Base-by-base conservation (phyloP, 2,329 filamentous ascomycete species). In the Calonectria honghensis region DNA sequence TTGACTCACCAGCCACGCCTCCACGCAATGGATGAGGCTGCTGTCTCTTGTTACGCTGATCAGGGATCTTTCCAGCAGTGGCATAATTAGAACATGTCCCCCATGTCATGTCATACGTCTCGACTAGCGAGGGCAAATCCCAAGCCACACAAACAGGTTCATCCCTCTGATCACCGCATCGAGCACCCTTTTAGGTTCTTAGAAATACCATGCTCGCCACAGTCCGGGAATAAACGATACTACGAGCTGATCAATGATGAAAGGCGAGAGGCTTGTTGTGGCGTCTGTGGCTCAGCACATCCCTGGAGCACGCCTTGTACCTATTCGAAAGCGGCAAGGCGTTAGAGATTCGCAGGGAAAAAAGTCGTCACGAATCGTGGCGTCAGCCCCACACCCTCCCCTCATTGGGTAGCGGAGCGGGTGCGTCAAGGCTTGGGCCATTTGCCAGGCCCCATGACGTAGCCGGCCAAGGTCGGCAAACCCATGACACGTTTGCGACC, bases 231-330 rank as follows among this genome's bases (percentile, higher is more conserved):
- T 61, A 63, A 63, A 61, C 10, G 24, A 6, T 37, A 9, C 9
- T 24, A 13, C 31, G 5, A 31, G 9, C n/a, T 11, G 59, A 61
- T 76, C 66, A 70, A 71, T 75, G 76, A 75, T 48, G 61, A 45
- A 31, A 50, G 27, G 10, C 32, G 29, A 50, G 1, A 31, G 24
- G 18, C 39, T 9, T 13, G 20, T 73, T 75, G 45, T 35, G 72
- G 72, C 74, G 74, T 50, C 39, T 77, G 72, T 78, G 73, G 77
- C 64, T 52, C 59, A 73, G 61, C 74, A 32, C 10, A 29, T 24
- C 37, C 59, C 18, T 31, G 48, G 71, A 70, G 57, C 32, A 32
- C 72, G 72, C 67, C 54, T 61, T 73, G 70, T 24, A 18, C 27
- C 48, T 18, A 16, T 68, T 66, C 68, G 45, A 48, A 45, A 67